Conservation (phyloP, 1,284 basidiomycete species). For the Irpex sp. region DNA sequence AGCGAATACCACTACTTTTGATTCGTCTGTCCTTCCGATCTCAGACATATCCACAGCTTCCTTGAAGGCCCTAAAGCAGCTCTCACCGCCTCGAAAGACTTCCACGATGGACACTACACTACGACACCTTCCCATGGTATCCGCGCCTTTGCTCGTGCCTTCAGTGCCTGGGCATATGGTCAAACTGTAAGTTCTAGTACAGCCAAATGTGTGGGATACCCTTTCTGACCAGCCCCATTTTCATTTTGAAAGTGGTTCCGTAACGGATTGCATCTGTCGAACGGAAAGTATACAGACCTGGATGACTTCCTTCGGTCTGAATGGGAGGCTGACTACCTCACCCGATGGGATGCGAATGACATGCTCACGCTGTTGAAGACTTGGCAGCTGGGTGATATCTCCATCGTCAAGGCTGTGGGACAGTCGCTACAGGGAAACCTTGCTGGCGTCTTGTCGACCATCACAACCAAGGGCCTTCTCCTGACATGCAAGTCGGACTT, state of each 20-base stretch:
- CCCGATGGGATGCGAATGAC: conserved; percentile 55
- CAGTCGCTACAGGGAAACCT: conserved; percentile 17
- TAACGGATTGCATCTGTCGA: conserved; percentile 41
- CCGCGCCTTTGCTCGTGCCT: conserved; percentile 53
- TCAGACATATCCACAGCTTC: conserved; percentile 36
- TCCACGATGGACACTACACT: conserved; percentile 52
- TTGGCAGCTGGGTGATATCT: conserved; percentile 49
- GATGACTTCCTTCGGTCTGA: conserved; percentile 46
- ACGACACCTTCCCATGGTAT: conserved; percentile 44
- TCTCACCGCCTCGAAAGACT: conserved; percentile 53
- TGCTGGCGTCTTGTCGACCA: conserved; percentile 16
- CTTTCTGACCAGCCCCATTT: background rate
- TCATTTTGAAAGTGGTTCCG: conserved; percentile 58
- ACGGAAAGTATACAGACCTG: conserved; percentile 44
- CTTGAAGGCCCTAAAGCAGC: conserved; percentile 59
- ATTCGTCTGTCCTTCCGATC: background rate
- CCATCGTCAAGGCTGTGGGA: conserved; percentile 26
- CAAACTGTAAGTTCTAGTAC: conserved; percentile 37
- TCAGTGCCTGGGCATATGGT: conserved; percentile 59
- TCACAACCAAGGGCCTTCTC: conserved; percentile 45
- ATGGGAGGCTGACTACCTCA: conserved; percentile 48
- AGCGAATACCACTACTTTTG: conserved; percentile 5
- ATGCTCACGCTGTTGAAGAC: conserved; percentile 46
- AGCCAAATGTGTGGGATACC: background rate
- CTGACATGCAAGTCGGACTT: conserved; percentile 60